Evolutionary conservation across 345 rosid species (phyloP).

Genomic region (Diplotaxis tenuifolia): DNA sequence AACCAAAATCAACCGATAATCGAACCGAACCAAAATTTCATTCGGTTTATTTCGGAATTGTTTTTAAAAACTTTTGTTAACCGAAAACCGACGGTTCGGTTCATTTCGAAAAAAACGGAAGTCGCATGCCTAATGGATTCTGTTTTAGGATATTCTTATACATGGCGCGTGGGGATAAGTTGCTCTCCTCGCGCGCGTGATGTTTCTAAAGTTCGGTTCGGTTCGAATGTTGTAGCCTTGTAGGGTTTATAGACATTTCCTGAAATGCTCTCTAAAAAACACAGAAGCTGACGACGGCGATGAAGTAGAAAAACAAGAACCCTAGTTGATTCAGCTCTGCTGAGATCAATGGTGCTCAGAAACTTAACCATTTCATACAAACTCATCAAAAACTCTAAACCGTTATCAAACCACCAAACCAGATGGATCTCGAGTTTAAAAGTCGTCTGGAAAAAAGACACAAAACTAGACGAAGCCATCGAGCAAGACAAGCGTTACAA

Average conservation of each 20-base stretch:
- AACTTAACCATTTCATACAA: constrained; percentile 14
- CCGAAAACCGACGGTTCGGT: no score
- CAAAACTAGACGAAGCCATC: constrained; percentile 62
- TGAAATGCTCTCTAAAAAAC: neutral
- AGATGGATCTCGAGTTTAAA: constrained; percentile 67
- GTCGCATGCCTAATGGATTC: no score
- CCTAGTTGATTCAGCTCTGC: constrained; percentile 1
- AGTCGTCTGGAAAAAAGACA: constrained; percentile 80
- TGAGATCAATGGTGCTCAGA: constrained; percentile 26
- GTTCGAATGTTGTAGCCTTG: neutral
- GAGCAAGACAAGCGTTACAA: constrained; percentile 66
- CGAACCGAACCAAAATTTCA: no score
- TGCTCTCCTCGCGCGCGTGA: neutral
- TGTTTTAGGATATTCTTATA: neutral
- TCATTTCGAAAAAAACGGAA: no score
- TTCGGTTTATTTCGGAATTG: no score
- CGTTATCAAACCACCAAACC: constrained; percentile 16
- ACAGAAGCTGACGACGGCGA: neutral
- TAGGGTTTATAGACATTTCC: constrained; percentile 1
- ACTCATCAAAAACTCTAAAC: constrained; percentile 14
- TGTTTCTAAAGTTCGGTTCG: neutral
- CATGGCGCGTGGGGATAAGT: neutral
- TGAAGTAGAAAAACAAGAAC: neutral
- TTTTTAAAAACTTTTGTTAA: no score
- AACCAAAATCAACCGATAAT: no score